Evolutionary conservation across 192 early-diverging fungal genomes (phyloP), one percentile per base, ranked within the genome.

Genomic region (Podila verticillata): DNA sequence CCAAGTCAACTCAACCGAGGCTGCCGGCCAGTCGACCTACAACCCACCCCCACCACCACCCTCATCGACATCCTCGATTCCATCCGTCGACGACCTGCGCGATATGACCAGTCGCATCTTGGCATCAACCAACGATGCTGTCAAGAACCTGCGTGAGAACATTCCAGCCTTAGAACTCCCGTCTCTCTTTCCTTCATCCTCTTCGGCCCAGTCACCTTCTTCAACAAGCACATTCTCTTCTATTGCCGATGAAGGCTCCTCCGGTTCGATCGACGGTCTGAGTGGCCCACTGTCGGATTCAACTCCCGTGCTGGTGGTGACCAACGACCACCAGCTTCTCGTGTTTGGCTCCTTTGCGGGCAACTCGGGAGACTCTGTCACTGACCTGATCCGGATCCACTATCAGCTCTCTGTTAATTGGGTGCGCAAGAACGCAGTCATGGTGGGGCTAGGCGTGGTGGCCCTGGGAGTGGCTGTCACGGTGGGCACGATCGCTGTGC

Each of bases 61-160:
- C 20, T 31, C 73, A 2, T 44, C 60, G 5, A 15, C 65, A 31
- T 57, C 73, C 34, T 57, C 66, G 2, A 67, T 74, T 49, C 67
- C 67, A 24, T 65, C 74, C 32, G 48, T 66, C 29, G 74, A 78
- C 35, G 74, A 78, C 57, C 22, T 78, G 74, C 67, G 68, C 9
- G 69, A 78, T 47, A 31, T 78, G 13, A 66, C 74, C 0, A 71
- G 58, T 49, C 68, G 74, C 9, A 78, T 78, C 47, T 28, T 78
- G 24, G 62, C 68, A 17, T 70, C 68, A 6, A 70, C 68, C 17
- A 66, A 49, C 13, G 64, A 70, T 9, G 34, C 28, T 7, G 54
- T 78, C 31, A 70, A 70, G 49, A 61, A 66, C 48, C n/a, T 78
- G 44, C 67, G 74, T 61, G 74, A 78, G 68, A 78, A 70, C 56